Evolutionary conservation across 495 filamentous ascomycete genomes (phyloP).

Genomic region (Copromyces sp.): DNA sequence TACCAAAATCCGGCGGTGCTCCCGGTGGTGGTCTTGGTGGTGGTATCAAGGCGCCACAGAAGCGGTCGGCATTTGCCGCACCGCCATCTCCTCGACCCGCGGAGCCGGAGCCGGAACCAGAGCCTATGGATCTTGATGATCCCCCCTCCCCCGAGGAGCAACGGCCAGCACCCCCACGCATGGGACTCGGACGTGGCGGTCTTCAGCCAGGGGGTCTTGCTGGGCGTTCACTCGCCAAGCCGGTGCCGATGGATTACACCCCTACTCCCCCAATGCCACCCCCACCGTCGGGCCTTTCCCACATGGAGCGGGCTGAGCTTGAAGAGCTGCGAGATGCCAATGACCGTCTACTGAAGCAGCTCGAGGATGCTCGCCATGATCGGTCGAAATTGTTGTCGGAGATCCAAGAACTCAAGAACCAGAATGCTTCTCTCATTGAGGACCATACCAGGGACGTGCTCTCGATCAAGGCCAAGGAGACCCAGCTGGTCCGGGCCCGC

Average conservation of each 20-base stretch:
- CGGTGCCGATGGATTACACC: conserved; percentile 33
- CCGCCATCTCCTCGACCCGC: conserved; percentile 36
- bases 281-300: conserved; percentile 49
- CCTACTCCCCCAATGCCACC: conserved; percentile 36
- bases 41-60: conserved; percentile 60
- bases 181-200: conserved; percentile 56
- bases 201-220: conserved; percentile 48
- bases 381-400: conserved; percentile 64
- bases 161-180: conserved; percentile 49
- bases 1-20: conserved; percentile 46
- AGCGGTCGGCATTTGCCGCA: conserved; percentile 51
- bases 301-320: conserved; percentile 76
- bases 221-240: conserved; percentile 77
- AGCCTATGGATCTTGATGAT: conserved; percentile 14
- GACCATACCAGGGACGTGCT: conserved; percentile 93
- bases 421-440: conserved; percentile 94
- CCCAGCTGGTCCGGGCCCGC: conserved; percentile 83
- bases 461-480: conserved; percentile 96
- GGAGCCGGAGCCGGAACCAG: conserved; percentile 5
- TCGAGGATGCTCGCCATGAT: conserved; percentile 68
- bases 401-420: conserved; percentile 80
- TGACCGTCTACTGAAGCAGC: conserved; percentile 58
- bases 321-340: conserved; percentile 79
- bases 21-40: conserved; percentile 44
- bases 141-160: conserved; percentile 1